phyloP scores from a whole-genome alignment of 257 asterid species.

The Leonotis leonurus region DNA sequence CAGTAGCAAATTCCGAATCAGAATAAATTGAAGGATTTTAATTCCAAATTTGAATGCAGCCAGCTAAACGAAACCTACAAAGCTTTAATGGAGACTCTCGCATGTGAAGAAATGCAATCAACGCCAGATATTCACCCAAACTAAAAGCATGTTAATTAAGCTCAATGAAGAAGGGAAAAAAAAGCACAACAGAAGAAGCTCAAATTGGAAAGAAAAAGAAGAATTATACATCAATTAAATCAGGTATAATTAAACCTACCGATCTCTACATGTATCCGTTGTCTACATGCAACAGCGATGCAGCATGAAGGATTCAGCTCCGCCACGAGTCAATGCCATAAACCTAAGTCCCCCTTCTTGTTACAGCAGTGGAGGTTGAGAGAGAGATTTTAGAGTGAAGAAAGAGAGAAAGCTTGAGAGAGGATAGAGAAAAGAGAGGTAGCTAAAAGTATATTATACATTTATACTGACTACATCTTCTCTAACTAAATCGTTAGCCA shows the following conservation, averaged over 20 bases:
- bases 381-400: constrained; percentile 14
- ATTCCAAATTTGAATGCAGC: constrained; percentile 32
- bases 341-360: constrained; percentile 42
- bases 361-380: constrained; percentile 22
- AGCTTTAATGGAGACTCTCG: constrained; percentile 30
- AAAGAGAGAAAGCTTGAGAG: constrained; percentile 15
- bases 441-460: no score
- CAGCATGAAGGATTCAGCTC: constrained; percentile 29
- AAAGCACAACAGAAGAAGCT: constrained; percentile 11
- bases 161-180: not conserved
- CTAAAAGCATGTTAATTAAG: constrained; percentile 21
- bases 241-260: constrained; percentile 33
- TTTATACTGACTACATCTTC: no score
- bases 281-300: constrained; percentile 25
- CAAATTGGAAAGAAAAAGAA: not conserved
- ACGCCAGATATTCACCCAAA: constrained; percentile 20
- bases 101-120: constrained; percentile 35
- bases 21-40: constrained; percentile 31
- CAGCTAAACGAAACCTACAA: constrained; percentile 26
- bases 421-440: constrained; percentile 21
- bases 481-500: no score
- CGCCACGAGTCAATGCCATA: constrained; percentile 60
- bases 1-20: constrained; percentile 22
- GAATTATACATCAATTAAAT: constrained; percentile 9
- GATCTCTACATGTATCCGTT: constrained; percentile 32